Evolutionary conservation across 73 alveolate species (phyloP).

Genomic region (Stentor roeselii): DNA sequence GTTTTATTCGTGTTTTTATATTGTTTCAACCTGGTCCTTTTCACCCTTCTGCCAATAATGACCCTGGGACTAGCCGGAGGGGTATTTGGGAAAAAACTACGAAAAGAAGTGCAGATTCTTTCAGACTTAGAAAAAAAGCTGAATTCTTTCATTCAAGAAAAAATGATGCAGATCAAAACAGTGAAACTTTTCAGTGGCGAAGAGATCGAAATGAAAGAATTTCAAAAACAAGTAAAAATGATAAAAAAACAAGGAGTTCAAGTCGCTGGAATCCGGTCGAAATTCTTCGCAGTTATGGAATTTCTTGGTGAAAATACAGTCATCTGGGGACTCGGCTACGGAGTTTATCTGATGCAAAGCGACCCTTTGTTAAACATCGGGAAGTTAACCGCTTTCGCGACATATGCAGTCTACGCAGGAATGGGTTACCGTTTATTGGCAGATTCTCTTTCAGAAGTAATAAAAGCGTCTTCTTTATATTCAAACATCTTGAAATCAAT

Average conservation of each 20-base stretch:
- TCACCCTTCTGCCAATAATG: not conserved
- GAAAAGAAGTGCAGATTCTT: not conserved
- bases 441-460: not conserved
- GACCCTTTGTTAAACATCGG: not conserved
- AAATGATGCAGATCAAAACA: constrained; percentile 3
- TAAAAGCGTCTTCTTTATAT: not conserved
- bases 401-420: constrained; percentile 15
- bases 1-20: not conserved
- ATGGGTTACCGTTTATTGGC: constrained; percentile 10
- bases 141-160: constrained; percentile 15
- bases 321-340: not conserved
- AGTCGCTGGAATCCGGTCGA: not conserved
- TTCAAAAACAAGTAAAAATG: not conserved
- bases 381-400: constrained; percentile 2
- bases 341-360: not conserved
- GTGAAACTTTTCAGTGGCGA: constrained; percentile 13
- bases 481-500: not conserved
- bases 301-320: not conserved
- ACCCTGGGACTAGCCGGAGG: not conserved
- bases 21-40: not conserved
- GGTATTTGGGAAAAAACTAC: not conserved
- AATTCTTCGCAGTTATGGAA: not conserved
- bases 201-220: not conserved
- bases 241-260: not conserved
- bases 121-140: not conserved